Conservation (phyloP, 768 basidiomycete species). For the Tylopilus cervinicoccineus region DNA sequence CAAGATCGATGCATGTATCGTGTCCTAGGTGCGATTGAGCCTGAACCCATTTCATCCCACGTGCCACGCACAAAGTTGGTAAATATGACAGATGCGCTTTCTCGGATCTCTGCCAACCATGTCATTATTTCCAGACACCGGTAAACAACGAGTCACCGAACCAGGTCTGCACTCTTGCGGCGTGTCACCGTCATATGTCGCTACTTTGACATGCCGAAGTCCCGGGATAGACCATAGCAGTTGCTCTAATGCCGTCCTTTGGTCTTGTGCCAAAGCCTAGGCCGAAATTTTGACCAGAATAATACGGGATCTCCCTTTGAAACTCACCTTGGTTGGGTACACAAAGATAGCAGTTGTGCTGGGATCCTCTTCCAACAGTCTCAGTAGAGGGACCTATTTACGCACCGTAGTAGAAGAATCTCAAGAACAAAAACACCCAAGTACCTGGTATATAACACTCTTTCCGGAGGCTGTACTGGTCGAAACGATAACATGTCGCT, state of each 20-base stretch:
- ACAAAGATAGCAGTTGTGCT: conserved; percentile 73
- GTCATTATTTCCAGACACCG: neutral
- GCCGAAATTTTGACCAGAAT: neutral
- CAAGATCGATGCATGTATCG: conserved; percentile 78
- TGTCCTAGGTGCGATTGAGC: conserved; percentile 50
- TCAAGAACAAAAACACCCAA: neutral
- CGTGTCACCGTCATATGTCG: conserved; percentile 89
- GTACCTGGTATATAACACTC: conserved; percentile 81
- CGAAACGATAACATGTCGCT: conserved; percentile 78
- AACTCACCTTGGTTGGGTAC: conserved; percentile 78
- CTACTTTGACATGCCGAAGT: conserved; percentile 59
- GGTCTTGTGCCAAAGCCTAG: conserved; percentile 88
- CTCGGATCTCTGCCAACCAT: conserved; percentile 53
- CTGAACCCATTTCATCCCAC: neutral
- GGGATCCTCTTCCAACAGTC: conserved; percentile 56
- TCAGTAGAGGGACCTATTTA: conserved; percentile 64
- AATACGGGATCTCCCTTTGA: neutral
- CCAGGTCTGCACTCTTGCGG: conserved; percentile 62
- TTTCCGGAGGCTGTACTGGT: conserved; percentile 90
- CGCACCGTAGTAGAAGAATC: neutral
- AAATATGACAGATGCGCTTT: conserved; percentile 74
- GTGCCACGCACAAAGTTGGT: conserved; percentile 75
- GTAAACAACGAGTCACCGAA: conserved; percentile 22
- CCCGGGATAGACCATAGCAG: conserved; percentile 57
- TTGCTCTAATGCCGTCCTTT: conserved; percentile 65